Conservation (phyloP, 148 eudicot species). For the Suaeda aralocaspica region DNA sequence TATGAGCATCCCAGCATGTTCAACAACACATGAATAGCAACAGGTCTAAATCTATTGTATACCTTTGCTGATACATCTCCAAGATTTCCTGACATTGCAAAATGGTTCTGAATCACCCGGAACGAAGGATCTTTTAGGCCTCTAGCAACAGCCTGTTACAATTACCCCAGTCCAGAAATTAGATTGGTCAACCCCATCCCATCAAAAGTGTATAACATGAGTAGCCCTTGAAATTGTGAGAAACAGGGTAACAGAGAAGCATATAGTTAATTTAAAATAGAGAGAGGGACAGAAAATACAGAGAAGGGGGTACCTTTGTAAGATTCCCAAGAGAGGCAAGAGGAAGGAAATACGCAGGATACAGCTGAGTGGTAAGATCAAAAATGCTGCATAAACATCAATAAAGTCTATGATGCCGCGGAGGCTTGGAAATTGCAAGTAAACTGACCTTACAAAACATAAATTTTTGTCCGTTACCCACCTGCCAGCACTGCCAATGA, state of each 20-base stretch:
- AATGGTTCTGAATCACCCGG: constrained; percentile 92
- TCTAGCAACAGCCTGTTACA: constrained; percentile 82
- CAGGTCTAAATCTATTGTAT: constrained; percentile 6
- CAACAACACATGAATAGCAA: neutral
- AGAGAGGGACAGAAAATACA: neutral
- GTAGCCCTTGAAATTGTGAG: neutral
- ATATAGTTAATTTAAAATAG: neutral
- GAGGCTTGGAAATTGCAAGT: neutral
- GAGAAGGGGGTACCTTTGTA: constrained; percentile 55
- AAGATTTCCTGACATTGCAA: constrained; percentile 80
- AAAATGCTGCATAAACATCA: constrained; percentile 67
- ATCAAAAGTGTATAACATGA: neutral
- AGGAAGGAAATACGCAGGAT: constrained; percentile 78
- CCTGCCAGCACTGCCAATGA: constrained; percentile 99
- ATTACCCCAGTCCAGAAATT: neutral
- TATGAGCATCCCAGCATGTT: neutral
- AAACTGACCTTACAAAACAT: neutral
- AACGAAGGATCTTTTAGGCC: constrained; percentile 95
- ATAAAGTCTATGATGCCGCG: neutral
- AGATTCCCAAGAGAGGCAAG: constrained; percentile 99
- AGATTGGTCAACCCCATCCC: neutral
- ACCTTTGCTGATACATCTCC: constrained; percentile 98
- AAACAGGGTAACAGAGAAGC: neutral
- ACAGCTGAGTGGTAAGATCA: constrained; percentile 78
- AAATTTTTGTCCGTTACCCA: constrained; percentile 8